A percentile compares a stretch with the other conserved stretches of the same genome.
Evolutionary conservation across 2,329 filamentous ascomycete genomes (phyloP).

Genomic region (Sarocladium brachiariae): DNA sequence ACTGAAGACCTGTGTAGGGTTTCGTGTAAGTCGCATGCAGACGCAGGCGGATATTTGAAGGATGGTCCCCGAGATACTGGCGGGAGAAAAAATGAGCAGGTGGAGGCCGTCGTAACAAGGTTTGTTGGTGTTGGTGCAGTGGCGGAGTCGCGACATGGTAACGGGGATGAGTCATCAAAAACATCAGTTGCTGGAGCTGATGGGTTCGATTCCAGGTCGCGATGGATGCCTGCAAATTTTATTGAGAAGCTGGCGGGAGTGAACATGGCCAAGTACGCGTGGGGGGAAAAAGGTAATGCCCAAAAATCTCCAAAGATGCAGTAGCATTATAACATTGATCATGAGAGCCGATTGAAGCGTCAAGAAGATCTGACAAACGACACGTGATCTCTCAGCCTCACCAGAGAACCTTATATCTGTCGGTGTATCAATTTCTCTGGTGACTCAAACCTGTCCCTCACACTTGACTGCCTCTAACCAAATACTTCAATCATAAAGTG

Average conservation of each 20-base stretch:
- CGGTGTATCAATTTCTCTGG: background rate
- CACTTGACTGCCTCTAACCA: slow-evolving; percentile 23
- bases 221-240: too few relatives aligned
- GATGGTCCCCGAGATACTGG: slow-evolving; percentile 6
- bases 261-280: too few relatives aligned
- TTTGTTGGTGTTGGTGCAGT: slow-evolving; percentile 6
- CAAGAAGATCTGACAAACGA: too few relatives aligned
- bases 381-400: too few relatives aligned
- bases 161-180: slow-evolving; percentile 8
- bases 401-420: too few relatives aligned
- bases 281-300: too few relatives aligned
- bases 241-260: too few relatives aligned
- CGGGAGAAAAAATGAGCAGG: slow-evolving; percentile 4
- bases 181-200: background rate
- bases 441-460: too few relatives aligned
- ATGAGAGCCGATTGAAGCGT: too few relatives aligned
- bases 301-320: too few relatives aligned
- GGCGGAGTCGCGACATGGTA: background rate
- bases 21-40: slow-evolving; percentile 1
- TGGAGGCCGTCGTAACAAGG: slow-evolving; percentile 6
- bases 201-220: background rate
- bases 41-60: background rate
- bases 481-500: slow-evolving; percentile 54
- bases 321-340: too few relatives aligned
- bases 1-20: background rate